Evolutionary conservation across 2,329 filamentous ascomycete species (phyloP).

Genomic region (Botrytis tulipae): DNA sequence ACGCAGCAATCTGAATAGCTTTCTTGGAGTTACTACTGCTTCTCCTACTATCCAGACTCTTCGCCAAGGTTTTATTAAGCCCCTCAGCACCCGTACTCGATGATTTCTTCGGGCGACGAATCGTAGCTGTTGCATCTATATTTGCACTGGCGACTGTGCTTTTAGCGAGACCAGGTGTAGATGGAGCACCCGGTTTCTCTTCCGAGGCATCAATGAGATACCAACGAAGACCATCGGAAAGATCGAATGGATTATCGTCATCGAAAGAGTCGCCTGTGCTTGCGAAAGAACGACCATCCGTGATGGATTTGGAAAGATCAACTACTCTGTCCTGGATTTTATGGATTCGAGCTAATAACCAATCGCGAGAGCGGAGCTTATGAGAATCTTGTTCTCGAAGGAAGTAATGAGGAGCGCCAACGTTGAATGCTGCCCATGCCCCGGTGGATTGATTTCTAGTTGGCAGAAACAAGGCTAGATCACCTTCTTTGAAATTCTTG

Average conservation of each 20-base stretch:
- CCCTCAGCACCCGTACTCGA: slow-evolving; percentile 61
- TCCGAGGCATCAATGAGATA: slow-evolving; percentile 92
- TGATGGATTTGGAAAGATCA: slow-evolving; percentile 77
- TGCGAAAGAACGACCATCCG: slow-evolving; percentile 46
- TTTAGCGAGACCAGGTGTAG: slow-evolving; percentile 89
- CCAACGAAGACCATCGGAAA: slow-evolving; percentile 93
- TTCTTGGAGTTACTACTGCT: slow-evolving; percentile 86
- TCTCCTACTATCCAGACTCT: slow-evolving; percentile 85
- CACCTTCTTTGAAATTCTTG: slow-evolving; percentile 92
- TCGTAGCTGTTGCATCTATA: slow-evolving; percentile 80
- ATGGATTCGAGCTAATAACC: slow-evolving; percentile 92
- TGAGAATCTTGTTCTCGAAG: slow-evolving; percentile 89
- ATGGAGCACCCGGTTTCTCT: slow-evolving; percentile 86
- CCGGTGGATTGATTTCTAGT: slow-evolving; percentile 92
- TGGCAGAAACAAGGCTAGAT: slow-evolving; percentile 89
- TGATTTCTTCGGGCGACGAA: slow-evolving; percentile 46
- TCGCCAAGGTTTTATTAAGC: slow-evolving; percentile 75
- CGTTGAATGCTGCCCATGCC: slow-evolving; percentile 98
- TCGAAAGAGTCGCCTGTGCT: slow-evolving; percentile 62
- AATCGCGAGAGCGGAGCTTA: slow-evolving; percentile 79
- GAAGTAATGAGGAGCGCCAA: slow-evolving; percentile 96
- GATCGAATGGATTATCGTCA: slow-evolving; percentile 94
- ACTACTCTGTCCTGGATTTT: slow-evolving; percentile 92
- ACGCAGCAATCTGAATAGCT: slow-evolving; percentile 49
- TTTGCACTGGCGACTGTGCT: slow-evolving; percentile 86